phyloP scores from a whole-genome alignment of 345 rosid species.

The Melastoma malabathricum region DNA sequence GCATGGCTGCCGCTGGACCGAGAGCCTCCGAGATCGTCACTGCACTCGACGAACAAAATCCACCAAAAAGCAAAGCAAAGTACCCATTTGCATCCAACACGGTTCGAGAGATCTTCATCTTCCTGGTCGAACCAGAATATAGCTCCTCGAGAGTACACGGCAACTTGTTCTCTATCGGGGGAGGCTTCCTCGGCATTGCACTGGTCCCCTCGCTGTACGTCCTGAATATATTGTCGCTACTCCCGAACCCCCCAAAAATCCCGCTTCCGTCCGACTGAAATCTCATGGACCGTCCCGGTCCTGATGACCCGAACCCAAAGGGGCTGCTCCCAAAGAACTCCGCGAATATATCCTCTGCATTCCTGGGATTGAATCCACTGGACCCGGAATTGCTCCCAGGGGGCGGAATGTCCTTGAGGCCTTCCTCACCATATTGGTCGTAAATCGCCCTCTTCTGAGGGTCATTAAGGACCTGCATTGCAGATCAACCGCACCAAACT shows the following conservation, averaged over 20 bases:
- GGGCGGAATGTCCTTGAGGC: constrained; percentile 69
- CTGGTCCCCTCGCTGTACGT: constrained; percentile 41
- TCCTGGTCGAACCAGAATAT: constrained; percentile 79
- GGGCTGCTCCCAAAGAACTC: constrained; percentile 94
- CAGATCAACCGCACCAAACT: neutral
- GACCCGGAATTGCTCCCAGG: constrained; percentile 31
- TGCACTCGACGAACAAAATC: too few relatives aligned
- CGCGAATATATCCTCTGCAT: constrained; percentile 91
- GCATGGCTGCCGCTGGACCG: too few relatives aligned
- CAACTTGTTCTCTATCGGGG: constrained; percentile 82
- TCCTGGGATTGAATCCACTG: constrained; percentile 77
- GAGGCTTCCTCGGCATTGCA: constrained; percentile 47
- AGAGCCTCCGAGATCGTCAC: neutral
- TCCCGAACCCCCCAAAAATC: constrained; percentile 41
- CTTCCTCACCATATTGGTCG: constrained; percentile 92
- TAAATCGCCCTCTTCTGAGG: constrained; percentile 65
- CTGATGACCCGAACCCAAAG: constrained; percentile 62
- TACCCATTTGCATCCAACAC: constrained; percentile 64
- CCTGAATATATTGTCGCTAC: constrained; percentile 47
- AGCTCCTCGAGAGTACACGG: constrained; percentile 90
- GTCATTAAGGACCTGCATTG: constrained; percentile 67
- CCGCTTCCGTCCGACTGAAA: constrained; percentile 76
- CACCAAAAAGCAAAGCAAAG: constrained; percentile 1
- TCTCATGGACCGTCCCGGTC: constrained; percentile 55
- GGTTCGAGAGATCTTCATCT: constrained; percentile 95